Conservation (phyloP, 2,329 filamentous ascomycete genomes). For the Aspergillus pseudoviridinutans region DNA sequence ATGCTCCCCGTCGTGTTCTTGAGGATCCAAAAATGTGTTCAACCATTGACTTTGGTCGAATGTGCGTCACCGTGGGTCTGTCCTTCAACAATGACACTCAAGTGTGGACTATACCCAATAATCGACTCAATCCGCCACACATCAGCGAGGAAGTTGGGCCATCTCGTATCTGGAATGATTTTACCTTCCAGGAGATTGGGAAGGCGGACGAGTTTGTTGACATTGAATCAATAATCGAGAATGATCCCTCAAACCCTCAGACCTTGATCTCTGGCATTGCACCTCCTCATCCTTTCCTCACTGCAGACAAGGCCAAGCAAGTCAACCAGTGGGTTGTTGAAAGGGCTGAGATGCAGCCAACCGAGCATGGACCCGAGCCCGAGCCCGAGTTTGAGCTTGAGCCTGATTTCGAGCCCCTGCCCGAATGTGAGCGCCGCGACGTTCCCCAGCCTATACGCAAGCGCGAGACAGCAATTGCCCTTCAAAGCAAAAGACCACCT, state of each 20-base stretch:
- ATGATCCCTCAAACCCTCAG: constrained; percentile 2
- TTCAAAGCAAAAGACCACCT: constrained; percentile 8
- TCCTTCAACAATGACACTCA: constrained; percentile 14
- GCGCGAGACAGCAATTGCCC: not conserved
- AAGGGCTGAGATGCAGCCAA: constrained; percentile 14
- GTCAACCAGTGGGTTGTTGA: constrained; percentile 29
- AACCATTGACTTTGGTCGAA: constrained; percentile 14
- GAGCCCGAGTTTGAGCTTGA: not conserved
- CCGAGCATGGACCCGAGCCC: not conserved
- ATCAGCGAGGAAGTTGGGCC: constrained; percentile 16
- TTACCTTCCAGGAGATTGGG: constrained; percentile 29
- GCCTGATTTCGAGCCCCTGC: not conserved
- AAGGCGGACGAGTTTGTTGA: constrained; percentile 18
- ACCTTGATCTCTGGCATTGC: constrained; percentile 2
- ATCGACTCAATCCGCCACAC: constrained; percentile 15
- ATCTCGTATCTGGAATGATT: constrained; percentile 30
- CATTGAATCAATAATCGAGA: constrained; percentile 12
- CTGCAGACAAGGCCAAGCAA: constrained; percentile 23
- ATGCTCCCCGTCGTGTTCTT: constrained; percentile 20
- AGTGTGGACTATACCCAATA: constrained; percentile 10
- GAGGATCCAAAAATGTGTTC: constrained; percentile 13
- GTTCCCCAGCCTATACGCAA: not conserved
- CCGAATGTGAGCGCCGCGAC: not conserved
- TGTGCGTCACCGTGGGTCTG: constrained; percentile 21
- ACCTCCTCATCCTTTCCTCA: constrained; percentile 21